Evolutionary conservation across 2,329 filamentous ascomycete species (phyloP).

Genomic region (Phaeomoniella chlamydospora): DNA sequence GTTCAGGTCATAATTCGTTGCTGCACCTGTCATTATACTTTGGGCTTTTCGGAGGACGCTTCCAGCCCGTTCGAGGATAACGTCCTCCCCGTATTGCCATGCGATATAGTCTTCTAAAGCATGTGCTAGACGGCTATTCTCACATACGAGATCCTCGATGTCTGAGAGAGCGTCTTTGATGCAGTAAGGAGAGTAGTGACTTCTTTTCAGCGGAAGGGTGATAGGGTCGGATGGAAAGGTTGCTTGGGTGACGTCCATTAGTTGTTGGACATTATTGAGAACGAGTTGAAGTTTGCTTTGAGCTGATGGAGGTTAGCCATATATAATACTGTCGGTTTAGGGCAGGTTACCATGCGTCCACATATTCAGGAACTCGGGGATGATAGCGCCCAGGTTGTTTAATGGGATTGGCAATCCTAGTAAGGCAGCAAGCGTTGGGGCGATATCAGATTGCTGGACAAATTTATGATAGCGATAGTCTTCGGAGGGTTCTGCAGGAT

Average conservation of each 20-base stretch:
- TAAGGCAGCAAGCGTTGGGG: slow-evolving; percentile 73
- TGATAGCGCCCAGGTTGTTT: slow-evolving; percentile 82
- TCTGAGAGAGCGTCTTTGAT: slow-evolving; percentile 10
- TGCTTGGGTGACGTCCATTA: slow-evolving; percentile 60
- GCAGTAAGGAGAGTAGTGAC: background rate
- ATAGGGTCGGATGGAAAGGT: slow-evolving; percentile 43
- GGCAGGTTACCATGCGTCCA: slow-evolving; percentile 45
- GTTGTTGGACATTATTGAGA: slow-evolving; percentile 60
- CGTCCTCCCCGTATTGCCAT: background rate
- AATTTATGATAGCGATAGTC: slow-evolving; percentile 73
- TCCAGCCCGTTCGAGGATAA: slow-evolving; percentile 2
- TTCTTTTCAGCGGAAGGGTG: background rate
- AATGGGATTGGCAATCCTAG: slow-evolving; percentile 76
- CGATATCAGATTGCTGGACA: slow-evolving; percentile 90
- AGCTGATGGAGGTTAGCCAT: slow-evolving; percentile 7
- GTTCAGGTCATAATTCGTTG: slow-evolving; percentile 75
- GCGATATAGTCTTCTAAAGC: background rate
- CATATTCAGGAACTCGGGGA: slow-evolving; percentile 62
- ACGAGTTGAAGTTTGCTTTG: slow-evolving; percentile 7
- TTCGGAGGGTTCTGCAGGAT: slow-evolving; percentile 44
- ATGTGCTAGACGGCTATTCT: background rate
- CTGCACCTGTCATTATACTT: slow-evolving; percentile 68
- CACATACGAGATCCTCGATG: slow-evolving; percentile 50
- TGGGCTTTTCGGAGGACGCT: slow-evolving; percentile 59
- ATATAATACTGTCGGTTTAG: slow-evolving; percentile 6